A percentile compares a stretch with the other conserved stretches of the same genome.
phyloP scores from a whole-genome alignment of 768 basidiomycete genomes.

The Serendipita vermifera region DNA sequence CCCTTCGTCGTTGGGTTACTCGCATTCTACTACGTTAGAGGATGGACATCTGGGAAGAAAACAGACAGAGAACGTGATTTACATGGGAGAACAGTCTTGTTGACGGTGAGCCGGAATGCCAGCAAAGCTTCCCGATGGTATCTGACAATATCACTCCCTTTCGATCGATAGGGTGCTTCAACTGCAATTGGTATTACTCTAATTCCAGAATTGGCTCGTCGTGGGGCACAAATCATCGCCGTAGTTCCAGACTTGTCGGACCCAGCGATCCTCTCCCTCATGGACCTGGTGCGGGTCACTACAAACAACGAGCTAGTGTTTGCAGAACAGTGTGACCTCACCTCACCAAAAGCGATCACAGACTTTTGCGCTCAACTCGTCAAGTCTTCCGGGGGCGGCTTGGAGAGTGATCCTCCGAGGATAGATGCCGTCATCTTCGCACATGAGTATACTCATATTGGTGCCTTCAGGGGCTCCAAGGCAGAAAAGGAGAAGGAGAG shows the following conservation, averaged over 20 bases:
- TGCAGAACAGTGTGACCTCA: conserved; percentile 65
- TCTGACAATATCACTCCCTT: not conserved
- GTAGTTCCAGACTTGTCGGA: conserved; percentile 42
- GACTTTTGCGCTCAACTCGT: conserved; percentile 57
- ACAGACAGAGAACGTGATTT: conserved; percentile 64
- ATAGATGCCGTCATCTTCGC: conserved; percentile 69
- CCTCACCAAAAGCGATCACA: conserved; percentile 51
- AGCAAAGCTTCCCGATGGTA: not conserved
- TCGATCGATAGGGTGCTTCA: conserved; percentile 49
- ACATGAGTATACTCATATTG: conserved; percentile 62
- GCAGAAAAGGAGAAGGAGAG: conserved; percentile 26
- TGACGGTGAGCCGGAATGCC: conserved; percentile 39
- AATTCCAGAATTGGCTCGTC: conserved; percentile 49
- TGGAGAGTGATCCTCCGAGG: conserved; percentile 34
- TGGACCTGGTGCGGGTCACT: conserved; percentile 52
- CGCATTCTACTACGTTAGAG: conserved; percentile 35
- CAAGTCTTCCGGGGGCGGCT: conserved; percentile 30
- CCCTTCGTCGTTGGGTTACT: conserved; percentile 38
- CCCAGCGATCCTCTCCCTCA: conserved; percentile 39
- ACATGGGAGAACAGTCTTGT: conserved; percentile 53
- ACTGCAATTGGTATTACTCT: conserved; percentile 59
- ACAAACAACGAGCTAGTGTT: conserved; percentile 66
- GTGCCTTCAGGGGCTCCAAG: conserved; percentile 29
- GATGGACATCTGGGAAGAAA: conserved; percentile 54
- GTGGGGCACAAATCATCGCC: conserved; percentile 70